phyloP scores from a whole-genome alignment of 2,329 filamentous ascomycete genomes.

The Fusarium decemcellulare region DNA sequence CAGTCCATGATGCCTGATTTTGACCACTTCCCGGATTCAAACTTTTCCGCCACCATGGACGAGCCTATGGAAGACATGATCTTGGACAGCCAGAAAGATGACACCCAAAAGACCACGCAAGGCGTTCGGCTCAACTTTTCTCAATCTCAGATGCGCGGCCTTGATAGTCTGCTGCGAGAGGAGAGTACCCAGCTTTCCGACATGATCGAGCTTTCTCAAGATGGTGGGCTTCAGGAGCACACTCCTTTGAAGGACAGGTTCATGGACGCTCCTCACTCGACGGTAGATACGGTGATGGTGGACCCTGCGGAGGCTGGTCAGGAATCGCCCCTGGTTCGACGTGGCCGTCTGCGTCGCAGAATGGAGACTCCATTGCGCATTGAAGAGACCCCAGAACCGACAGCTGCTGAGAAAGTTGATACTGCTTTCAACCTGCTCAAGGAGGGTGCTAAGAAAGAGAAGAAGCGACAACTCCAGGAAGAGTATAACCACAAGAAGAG shows the following conservation, averaged over 20 bases:
- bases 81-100: conserved; percentile 59
- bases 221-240: conserved; percentile 80
- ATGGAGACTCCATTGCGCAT: conserved; percentile 47
- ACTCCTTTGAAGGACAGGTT: conserved; percentile 81
- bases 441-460: conserved; percentile 71
- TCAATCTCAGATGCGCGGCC: conserved; percentile 72
- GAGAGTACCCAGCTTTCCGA: conserved; percentile 76
- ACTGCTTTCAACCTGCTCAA: conserved; percentile 80
- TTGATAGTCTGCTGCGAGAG: conserved; percentile 68
- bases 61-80: conserved; percentile 67
- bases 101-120: conserved; percentile 56
- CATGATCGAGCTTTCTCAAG: conserved; percentile 83
- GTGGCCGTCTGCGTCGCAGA: conserved; percentile 67
- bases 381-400: conserved; percentile 40
- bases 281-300: conserved; percentile 76
- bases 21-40: conserved; percentile 69
- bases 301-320: conserved; percentile 57
- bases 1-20: conserved; percentile 71
- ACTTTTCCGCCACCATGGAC: conserved; percentile 73
- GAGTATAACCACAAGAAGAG: conserved; percentile 88
- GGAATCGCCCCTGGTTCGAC: conserved; percentile 77
- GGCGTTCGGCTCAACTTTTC: conserved; percentile 69
- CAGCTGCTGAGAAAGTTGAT: conserved; percentile 24
- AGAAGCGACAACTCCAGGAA: conserved; percentile 65
- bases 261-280: conserved; percentile 75